These are phyloP conservation scores for Erucastrum elatum DNA, from an alignment of 345 rosid species.

Conservation along the genomic window DNA sequence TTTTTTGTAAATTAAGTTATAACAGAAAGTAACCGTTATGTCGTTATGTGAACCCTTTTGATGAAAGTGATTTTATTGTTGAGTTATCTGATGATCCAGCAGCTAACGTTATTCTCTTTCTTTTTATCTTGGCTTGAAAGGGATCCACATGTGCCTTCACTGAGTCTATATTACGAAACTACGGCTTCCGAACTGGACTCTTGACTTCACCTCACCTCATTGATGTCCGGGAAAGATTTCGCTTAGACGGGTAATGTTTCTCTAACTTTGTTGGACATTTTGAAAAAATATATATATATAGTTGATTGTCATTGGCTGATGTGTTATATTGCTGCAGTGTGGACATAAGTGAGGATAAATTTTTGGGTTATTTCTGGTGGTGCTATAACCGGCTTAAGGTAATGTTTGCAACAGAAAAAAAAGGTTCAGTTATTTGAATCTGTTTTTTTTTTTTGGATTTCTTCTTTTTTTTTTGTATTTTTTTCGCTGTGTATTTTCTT, in stretches of 20 bases:
- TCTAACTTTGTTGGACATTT: not conserved
- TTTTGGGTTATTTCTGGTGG: conserved; percentile 98
- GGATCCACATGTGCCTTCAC: conserved; percentile 95
- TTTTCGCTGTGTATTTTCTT: not conserved
- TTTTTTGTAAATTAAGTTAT: no score
- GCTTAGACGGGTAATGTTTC: conserved; percentile 74
- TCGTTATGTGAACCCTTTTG: not conserved
- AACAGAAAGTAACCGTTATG: no score
- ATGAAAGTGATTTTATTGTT: not conserved
- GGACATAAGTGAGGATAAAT: conserved; percentile 85
- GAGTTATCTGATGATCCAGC: not conserved
- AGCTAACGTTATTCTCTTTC: not conserved
- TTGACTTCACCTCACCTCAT: conserved; percentile 98
- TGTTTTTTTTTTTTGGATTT: no score
- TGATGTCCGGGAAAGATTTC: conserved; percentile 92
- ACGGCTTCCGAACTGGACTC: conserved; percentile 90
- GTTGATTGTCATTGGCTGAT: conserved; percentile 6
- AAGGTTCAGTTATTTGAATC: not conserved
- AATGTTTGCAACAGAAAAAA: not conserved
- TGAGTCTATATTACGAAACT: conserved; percentile 80
- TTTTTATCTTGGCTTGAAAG: conserved; percentile 37
- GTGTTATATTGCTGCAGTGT: conserved; percentile 51
- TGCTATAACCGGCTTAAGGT: conserved; percentile 92
- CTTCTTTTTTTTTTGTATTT: not conserved
- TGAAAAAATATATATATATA: not conserved